Base-by-base conservation (phyloP, 768 basidiomycete species). In the Clathrus columnatus region DNA sequence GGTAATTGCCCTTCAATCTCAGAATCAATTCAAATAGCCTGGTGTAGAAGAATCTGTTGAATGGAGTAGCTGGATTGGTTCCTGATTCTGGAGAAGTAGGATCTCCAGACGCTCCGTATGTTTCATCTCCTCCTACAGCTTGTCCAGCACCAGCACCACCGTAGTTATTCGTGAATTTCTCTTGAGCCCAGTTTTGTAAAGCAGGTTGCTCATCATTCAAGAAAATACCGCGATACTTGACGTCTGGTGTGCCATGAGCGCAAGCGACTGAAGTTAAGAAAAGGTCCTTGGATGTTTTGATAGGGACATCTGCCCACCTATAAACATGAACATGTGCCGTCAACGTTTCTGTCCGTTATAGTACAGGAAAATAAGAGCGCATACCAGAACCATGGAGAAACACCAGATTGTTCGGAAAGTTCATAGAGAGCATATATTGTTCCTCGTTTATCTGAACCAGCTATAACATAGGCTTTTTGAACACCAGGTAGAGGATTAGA, bases 231-330 rank as follows among this genome's bases (percentile, higher is more conserved):
- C 85, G 77, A 61, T 83, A 86, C 63, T 85, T 80, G 55, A 87
- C 82, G 7, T 79, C 80, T 2, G 85, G 84, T 16, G 73, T 62
- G 42, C 82, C 84, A 67, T 85, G 83, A 5, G 68, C 57, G 56
- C 73, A 74, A 0, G 70, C 68, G 6, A 66, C 45, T 1, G 69
- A 60, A 4, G 73, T 60, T 11, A 80, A 75, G 59, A 75, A 80
- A 23, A 87, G 57, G 30, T 77, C 65, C 10, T 70, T 64, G 30
- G 82, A 75, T 28, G 72, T 69, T 16, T 75, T 76, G 1, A 76
- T 72, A 7, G 82, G 82, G n/a, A 85, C 85, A 64, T 88, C 85
- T n/a, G 84, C 82, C 85, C 85, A 88, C 80, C 80, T 84, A 52
- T 58, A 67, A 63, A n/a, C 65, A 54, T 51, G 24, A 26, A 48